Evolutionary conservation across 768 basidiomycete genomes (phyloP), one percentile per base, ranked within the genome.

Genomic region (Mycena kentingensis): DNA sequence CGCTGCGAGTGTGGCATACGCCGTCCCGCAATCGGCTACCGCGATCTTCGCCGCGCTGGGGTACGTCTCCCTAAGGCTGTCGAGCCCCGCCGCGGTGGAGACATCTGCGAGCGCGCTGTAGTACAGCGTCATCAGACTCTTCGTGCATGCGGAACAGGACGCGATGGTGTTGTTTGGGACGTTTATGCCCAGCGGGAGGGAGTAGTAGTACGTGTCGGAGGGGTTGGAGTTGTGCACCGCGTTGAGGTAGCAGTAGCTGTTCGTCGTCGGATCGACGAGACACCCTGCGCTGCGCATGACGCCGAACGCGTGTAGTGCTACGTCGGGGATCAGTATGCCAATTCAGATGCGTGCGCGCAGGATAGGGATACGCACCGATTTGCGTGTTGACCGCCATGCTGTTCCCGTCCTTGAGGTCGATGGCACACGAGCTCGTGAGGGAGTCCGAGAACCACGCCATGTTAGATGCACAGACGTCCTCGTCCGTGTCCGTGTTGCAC

Each of bases 231-330:
- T 74, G 28, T 70, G 73, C 19, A 81, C 78, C 13, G 90, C 88
- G 54, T 83, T 75, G 48, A 90, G 46, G 70, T 81, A 92, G 72
- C 90, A 93, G 70, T 90, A 93, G 0, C 81, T 67, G 60, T 84
- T 77, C 26, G 82, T 77, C 3, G 72, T 61, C 10, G 83, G 76
- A 66, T 88, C 76, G 7, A 75, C 58, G 21, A 80, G 72, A 63
- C 91, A 93, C 5, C 77, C 87, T 0, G 75, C 76, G 13, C 76
- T 66, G 32, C 83, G 78, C 79, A 89, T 82, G 44, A 89, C 53
- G 32, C 70, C 56, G 64, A 84, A 95, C 21, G 84, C 76, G 54
- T 78, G 70, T 31, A 94, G 72, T 26, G 81, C 91, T 83, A 55
- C 19, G 37, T 36, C 47, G 22, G 19, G 45, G 38, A 41, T 36